Evolutionary conservation across 345 rosid genomes (phyloP), one percentile per base, ranked within the genome.

Genomic region (Arabidopsis arenosa): DNA sequence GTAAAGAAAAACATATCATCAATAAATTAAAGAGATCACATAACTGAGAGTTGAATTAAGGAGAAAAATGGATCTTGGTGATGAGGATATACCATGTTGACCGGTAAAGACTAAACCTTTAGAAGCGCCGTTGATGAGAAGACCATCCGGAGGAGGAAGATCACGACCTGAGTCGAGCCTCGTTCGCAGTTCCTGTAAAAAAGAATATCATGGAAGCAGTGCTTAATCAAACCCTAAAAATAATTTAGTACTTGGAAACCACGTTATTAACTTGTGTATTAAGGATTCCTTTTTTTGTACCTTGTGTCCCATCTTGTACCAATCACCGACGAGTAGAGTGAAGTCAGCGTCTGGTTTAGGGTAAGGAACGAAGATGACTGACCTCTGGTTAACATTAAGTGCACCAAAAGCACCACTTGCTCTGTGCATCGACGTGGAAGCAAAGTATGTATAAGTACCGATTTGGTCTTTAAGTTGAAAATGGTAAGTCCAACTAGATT

Each of bases 121-220:
- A 8, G 77, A 56, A 13, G 15, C 78, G 40, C 98, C 97, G 74
- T 90, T 93, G 15, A 89, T 88, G n/a, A 90, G 91, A 81, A 93
- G 83, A 55, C 79, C 87, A 59, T 87, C 89, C 0, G 96, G 91
- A 40, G 68, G 33, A 47, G 88, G 85, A 66, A 89, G 84, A 28
- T 47, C 18, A 21, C 55, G 72, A 49, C 96, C 92, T 0, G 80
- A 63, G 57, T 91, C 90, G 39, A 88, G 85, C 48, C 10, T 75
- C 62, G 67, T 51, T 74, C 70, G 64, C 49, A 93, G 70, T 15
- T 39, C 84, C 98, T 93, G 70, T 12, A 26, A 63, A 47, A 45
- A 56, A 57, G 30, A 63, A 43, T 1, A 32, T 9, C 21, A 45
- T 18, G 32, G 62, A 40, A 32, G 32, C n/a, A 36, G 3, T 5